These are phyloP conservation scores for Lactifluus hygrophoroides DNA, from an alignment of 768 basidiomycete genomes.

Conservation along the genomic window DNA sequence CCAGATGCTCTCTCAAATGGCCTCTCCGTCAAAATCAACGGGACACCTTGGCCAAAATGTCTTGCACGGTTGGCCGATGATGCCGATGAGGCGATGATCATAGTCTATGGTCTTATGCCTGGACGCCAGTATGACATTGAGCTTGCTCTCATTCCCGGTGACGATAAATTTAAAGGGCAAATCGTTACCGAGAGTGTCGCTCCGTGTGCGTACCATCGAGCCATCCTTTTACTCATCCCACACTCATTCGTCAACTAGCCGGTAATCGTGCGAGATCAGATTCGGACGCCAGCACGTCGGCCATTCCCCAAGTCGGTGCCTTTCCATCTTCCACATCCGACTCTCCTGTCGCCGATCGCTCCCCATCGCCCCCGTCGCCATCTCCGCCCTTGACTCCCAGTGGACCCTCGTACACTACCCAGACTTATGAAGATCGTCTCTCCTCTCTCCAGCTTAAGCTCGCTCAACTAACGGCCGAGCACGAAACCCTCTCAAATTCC, in stretches of 20 bases:
- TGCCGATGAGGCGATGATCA: slow-evolving; percentile 81
- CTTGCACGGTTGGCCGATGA: slow-evolving; percentile 74
- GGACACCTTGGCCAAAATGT: slow-evolving; percentile 68
- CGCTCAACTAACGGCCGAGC: slow-evolving; percentile 53
- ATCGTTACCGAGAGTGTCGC: slow-evolving; percentile 57
- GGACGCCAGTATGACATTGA: slow-evolving; percentile 89
- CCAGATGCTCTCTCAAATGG: slow-evolving; percentile 65
- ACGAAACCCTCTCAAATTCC: slow-evolving; percentile 53
- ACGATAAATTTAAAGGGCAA: slow-evolving; percentile 48
- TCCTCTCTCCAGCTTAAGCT: slow-evolving; percentile 60
- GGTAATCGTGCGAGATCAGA: slow-evolving; percentile 3
- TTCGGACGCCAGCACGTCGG: neutral
- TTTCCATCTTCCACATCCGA: neutral
- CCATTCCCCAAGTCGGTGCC: slow-evolving; percentile 1
- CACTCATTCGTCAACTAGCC: neutral
- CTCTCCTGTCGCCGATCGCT: slow-evolving; percentile 9
- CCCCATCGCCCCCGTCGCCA: slow-evolving; percentile 19
- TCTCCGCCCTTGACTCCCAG: slow-evolving; percentile 19
- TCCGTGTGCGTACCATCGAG: slow-evolving; percentile 17
- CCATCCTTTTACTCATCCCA: neutral
- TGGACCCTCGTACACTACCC: slow-evolving; percentile 25
- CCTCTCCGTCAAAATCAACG: slow-evolving; percentile 73
- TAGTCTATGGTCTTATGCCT: slow-evolving; percentile 83
- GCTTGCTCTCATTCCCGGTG: slow-evolving; percentile 60
- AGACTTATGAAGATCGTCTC: slow-evolving; percentile 60